A percentile compares a stretch with the other conserved stretches of the same genome.
Evolutionary conservation across 345 rosid genomes (phyloP).

Genomic region (Nephelium lappaceum): DNA sequence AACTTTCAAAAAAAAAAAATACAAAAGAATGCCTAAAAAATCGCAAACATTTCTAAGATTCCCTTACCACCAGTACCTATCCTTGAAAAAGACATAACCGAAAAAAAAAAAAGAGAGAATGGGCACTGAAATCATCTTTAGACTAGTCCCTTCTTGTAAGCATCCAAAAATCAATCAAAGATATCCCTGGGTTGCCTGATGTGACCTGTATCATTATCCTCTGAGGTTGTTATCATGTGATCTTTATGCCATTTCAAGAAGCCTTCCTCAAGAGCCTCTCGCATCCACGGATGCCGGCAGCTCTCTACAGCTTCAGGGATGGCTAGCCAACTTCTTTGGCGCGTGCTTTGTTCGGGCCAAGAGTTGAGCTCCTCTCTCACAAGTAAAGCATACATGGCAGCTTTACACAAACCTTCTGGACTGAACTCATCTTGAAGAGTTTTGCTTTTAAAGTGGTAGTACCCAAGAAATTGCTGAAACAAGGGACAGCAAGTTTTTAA

Average conservation of each 20-base stretch:
- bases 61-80: slow-evolving; percentile 4
- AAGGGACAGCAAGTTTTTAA: background rate
- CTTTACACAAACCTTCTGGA: slow-evolving; percentile 52
- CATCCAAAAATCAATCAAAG: background rate
- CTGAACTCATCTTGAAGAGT: slow-evolving; percentile 40
- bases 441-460: slow-evolving; percentile 47
- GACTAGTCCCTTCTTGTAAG: slow-evolving; percentile 3
- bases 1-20: too few relatives aligned
- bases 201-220: slow-evolving; percentile 2
- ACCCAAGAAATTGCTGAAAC: slow-evolving; percentile 43
- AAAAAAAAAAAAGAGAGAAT: background rate
- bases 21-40: background rate
- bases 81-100: background rate
- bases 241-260: slow-evolving; percentile 35
- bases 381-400: slow-evolving; percentile 44
- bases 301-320: slow-evolving; percentile 41
- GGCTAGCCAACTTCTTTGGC: slow-evolving; percentile 46
- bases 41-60: background rate
- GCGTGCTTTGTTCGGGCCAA: slow-evolving; percentile 55
- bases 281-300: slow-evolving; percentile 54
- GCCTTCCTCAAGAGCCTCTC: slow-evolving; percentile 41
- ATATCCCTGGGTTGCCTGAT: background rate
- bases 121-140: slow-evolving; percentile 7
- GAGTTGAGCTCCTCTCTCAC: slow-evolving; percentile 50
- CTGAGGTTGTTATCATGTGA: slow-evolving; percentile 18